phyloP scores from a whole-genome alignment of 2,329 filamentous ascomycete species.

The Pseudofabraea citricarpa region DNA sequence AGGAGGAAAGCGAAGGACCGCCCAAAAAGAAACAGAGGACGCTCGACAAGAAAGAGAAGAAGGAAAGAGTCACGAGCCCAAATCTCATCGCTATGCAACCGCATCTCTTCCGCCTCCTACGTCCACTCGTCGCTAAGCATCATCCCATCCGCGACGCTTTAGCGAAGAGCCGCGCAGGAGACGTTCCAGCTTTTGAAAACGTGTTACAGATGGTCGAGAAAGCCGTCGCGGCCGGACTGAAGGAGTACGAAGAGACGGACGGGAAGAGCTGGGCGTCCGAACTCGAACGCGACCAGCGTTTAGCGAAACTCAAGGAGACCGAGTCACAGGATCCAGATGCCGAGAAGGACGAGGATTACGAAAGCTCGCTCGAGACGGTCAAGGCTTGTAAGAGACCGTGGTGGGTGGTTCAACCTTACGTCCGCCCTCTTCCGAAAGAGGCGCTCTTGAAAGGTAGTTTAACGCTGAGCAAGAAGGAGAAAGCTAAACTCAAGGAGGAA shows the following conservation, averaged over 20 bases:
- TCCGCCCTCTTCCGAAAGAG: conserved; percentile 82
- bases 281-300: conserved; percentile 16
- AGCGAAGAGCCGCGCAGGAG: conserved; percentile 61
- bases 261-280: conserved; percentile 45
- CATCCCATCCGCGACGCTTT: conserved; percentile 84
- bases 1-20: conserved; percentile 20
- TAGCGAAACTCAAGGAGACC: conserved; percentile 24
- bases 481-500: conserved; percentile 32
- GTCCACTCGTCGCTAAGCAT: conserved; percentile 74
- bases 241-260: conserved; percentile 56
- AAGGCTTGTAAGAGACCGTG: conserved; percentile 74
- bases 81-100: conserved; percentile 82
- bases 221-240: conserved; percentile 66
- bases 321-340: conserved; percentile 27
- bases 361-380: conserved; percentile 64
- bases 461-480: conserved; percentile 66
- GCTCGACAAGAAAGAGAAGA: conserved; percentile 26
- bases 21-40: conserved; percentile 35
- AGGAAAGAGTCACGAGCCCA: conserved; percentile 34
- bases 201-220: conserved; percentile 72
- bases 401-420: conserved; percentile 87
- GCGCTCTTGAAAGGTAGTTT: conserved; percentile 78
- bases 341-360: conserved; percentile 25
- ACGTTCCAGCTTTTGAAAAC: conserved; percentile 72
- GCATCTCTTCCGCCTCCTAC: conserved; percentile 87